These are phyloP conservation scores for Colletotrichum aenigma DNA, from an alignment of 2,329 filamentous ascomycete genomes.

Conservation along the genomic window DNA sequence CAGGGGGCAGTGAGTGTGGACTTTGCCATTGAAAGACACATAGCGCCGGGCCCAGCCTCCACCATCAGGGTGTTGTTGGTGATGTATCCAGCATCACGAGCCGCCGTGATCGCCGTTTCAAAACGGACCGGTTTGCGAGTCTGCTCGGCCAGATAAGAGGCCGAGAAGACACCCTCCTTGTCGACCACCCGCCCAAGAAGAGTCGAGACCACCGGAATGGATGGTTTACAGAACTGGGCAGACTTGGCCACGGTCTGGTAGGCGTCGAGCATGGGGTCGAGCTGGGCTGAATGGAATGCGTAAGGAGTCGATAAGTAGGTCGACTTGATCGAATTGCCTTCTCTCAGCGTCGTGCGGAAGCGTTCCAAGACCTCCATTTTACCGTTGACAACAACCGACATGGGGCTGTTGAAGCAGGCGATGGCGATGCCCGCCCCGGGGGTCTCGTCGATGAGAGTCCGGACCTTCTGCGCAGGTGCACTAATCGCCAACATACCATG, in stretches of 20 bases:
- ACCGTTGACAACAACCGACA: conserved; percentile 72
- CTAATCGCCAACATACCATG: conserved; percentile 63
- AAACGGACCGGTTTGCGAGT: conserved; percentile 72
- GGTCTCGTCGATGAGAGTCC: conserved; percentile 50
- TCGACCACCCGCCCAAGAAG: conserved; percentile 56
- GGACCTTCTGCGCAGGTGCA: conserved; percentile 54
- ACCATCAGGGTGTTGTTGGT: conserved; percentile 69
- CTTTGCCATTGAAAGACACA: conserved; percentile 67
- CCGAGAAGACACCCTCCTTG: conserved; percentile 51
- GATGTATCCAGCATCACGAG: conserved; percentile 55
- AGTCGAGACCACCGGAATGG: conserved; percentile 72
- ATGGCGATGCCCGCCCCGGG: conserved; percentile 30
- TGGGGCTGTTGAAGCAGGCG: conserved; percentile 76
- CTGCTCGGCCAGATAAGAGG: conserved; percentile 63
- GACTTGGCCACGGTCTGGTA: conserved; percentile 51
- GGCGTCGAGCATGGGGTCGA: conserved; percentile 59
- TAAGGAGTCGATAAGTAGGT: conserved; percentile 51
- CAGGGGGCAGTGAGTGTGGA: conserved; percentile 59
- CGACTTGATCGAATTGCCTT: conserved; percentile 41
- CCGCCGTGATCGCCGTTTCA: conserved; percentile 58
- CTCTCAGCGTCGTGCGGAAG: conserved; percentile 43
- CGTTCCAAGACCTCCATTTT: conserved; percentile 39
- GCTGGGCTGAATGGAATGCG: conserved; percentile 58
- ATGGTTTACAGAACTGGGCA: conserved; percentile 46
- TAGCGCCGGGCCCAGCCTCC: conserved; percentile 73